A percentile compares a stretch with the other conserved stretches of the same genome.
Conservation (phyloP, 2,329 filamentous ascomycete genomes). For the Stemphylium lycopersici region DNA sequence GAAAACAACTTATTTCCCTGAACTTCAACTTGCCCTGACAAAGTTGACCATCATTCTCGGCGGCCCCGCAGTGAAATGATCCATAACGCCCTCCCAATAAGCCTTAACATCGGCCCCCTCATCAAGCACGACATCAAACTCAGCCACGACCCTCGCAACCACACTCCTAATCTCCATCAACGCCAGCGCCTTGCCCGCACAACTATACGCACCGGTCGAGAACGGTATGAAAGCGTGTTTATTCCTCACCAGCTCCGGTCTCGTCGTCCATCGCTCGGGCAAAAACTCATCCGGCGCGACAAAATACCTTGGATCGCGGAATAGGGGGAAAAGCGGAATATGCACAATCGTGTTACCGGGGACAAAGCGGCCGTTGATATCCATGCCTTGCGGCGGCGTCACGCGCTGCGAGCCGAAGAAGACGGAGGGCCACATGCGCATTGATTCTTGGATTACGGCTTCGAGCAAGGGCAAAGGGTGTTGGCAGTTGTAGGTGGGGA, state of each 20-base stretch:
- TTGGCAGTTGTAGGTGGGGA: constrained; percentile 15
- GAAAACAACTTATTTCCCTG: no score
- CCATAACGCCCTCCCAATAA: constrained; percentile 28
- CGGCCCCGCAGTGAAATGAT: constrained; percentile 34
- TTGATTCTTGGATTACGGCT: constrained; percentile 33
- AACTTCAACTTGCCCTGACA: not conserved
- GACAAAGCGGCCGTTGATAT: constrained; percentile 28
- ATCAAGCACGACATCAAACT: constrained; percentile 58
- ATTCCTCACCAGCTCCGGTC: constrained; percentile 24
- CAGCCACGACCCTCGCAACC: constrained; percentile 62
- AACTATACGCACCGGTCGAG: constrained; percentile 68
- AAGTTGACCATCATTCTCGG: constrained; percentile 24
- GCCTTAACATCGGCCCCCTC: constrained; percentile 20
- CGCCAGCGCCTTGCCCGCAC: constrained; percentile 70
- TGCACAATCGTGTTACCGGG: constrained; percentile 37
- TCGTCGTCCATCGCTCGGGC: constrained; percentile 32
- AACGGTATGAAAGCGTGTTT: constrained; percentile 72
- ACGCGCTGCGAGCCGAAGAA: constrained; percentile 35
- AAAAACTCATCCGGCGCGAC: constrained; percentile 30
- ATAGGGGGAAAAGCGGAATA: constrained; percentile 24
- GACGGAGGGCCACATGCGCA: constrained; percentile 38
- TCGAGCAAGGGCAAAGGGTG: constrained; percentile 24
- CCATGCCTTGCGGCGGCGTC: constrained; percentile 37
- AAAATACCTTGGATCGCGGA: constrained; percentile 31
- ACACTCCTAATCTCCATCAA: constrained; percentile 69